Evolutionary conservation across 108 stramenopile genomes (phyloP).

Genomic region (Skeletonema menzelii): DNA sequence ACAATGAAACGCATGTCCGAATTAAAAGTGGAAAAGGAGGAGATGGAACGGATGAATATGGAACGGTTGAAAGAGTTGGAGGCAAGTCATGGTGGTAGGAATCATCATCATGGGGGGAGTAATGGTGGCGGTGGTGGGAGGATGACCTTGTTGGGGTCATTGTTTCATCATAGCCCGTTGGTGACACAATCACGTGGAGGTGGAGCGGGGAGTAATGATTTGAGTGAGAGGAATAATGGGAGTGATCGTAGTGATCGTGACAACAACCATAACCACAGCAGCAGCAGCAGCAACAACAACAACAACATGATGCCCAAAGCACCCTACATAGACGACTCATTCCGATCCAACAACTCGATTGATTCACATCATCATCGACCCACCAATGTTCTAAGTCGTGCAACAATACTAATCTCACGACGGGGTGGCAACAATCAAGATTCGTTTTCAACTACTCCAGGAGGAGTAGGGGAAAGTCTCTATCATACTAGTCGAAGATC

Average conservation of each 20-base stretch:
- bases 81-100: neutral
- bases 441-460: neutral
- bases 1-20: conserved; percentile 31
- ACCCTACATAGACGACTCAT: neutral
- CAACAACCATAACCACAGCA: neutral
- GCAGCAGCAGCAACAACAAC: neutral
- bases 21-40: conserved; percentile 1
- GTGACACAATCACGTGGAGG: no score
- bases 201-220: neutral
- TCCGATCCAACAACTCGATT: neutral
- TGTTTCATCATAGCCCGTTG: neutral
- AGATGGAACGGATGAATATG: neutral
- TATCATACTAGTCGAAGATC: neutral
- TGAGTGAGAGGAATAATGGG: neutral
- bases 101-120: neutral
- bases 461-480: neutral
- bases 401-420: neutral
- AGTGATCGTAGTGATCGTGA: neutral
- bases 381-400: neutral
- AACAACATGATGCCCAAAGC: neutral
- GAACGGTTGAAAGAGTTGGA: neutral
- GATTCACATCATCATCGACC: neutral
- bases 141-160: neutral
- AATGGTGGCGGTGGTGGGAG: neutral
- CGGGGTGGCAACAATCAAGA: neutral